Evolutionary conservation across 2,329 filamentous ascomycete genomes (phyloP), one percentile per base, ranked within the genome.

Genomic region (Arachnopeziza araneosa): DNA sequence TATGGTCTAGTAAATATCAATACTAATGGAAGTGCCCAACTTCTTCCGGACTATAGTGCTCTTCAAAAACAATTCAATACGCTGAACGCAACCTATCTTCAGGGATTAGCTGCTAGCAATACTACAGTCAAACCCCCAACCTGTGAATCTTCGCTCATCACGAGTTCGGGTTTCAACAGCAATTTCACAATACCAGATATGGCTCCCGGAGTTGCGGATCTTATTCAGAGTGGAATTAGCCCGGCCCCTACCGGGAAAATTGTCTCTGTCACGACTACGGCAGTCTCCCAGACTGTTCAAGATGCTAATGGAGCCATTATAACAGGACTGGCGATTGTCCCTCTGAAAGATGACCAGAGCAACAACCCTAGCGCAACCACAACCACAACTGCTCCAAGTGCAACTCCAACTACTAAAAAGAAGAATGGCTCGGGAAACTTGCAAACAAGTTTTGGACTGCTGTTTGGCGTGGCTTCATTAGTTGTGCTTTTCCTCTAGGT

Each of bases 181-280:
- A 88, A 91, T 79, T 98, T 96, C 78, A 87, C 86, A 52, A 78
- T 96, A 60, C 93, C 89, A 54, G 76, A 70, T 2, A 79, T 84
- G 6, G 91, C 91, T 14, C 78, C 82, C 3, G 89, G 86, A 65
- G 87, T 86, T 49, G 79, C 86, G 62, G 79, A 83, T 52, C 80
- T 96, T 69, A 93, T 97, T 71, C 79, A 90, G 66, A 84, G 88
- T 54, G 93, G 93, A 63, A 83, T 96, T 62, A 77, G 75, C 54
- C 83, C 83, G 64, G 82, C 85, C 59, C 85, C 86, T 49, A 75
- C 72, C 17, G 88, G 88, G 68, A 84, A 87, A 75, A 75, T 96
- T 57, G 81, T 89, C 24, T 67, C 76, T 1, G 81, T 91, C 55
- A 79, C 75, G 21, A 64, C 54, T 26, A 86, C 80, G 23, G 76